phyloP scores from a whole-genome alignment of 768 basidiomycete genomes.

The Tylopilus balloui region DNA sequence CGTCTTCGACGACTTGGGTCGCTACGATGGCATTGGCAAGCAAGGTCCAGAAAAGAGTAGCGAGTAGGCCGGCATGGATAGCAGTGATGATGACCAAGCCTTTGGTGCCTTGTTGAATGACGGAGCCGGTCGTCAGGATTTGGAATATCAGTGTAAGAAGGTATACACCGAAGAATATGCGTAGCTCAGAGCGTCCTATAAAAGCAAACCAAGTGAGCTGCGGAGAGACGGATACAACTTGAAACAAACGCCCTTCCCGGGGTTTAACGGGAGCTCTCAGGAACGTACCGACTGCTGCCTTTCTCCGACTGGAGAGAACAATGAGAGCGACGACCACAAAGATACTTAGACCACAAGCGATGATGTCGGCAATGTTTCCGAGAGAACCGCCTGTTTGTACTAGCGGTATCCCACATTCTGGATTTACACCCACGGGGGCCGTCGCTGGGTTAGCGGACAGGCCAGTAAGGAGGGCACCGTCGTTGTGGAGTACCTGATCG shows the following conservation, averaged over 20 bases:
- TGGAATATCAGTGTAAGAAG: constrained; percentile 72
- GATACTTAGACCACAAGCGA: constrained; percentile 72
- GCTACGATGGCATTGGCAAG: constrained; percentile 73
- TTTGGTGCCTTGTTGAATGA: constrained; percentile 74
- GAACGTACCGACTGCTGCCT: constrained; percentile 81
- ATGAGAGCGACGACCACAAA: constrained; percentile 57
- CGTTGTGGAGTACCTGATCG: constrained; percentile 38
- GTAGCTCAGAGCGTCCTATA: constrained; percentile 65
- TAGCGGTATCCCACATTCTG: constrained; percentile 70
- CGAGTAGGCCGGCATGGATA: constrained; percentile 74
- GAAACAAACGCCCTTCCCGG: neutral
- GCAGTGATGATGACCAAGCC: constrained; percentile 67
- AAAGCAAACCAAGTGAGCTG: constrained; percentile 5
- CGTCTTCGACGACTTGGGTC: constrained; percentile 92
- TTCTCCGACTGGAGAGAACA: constrained; percentile 54
- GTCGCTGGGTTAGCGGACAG: constrained; percentile 40
- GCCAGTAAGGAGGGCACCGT: constrained; percentile 35
- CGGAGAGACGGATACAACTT: neutral
- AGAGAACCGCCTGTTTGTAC: constrained; percentile 54
- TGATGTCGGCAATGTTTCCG: constrained; percentile 84
- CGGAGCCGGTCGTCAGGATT: constrained; percentile 73
- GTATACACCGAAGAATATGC: constrained; percentile 61
- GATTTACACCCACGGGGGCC: constrained; percentile 82
- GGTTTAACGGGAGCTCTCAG: neutral
- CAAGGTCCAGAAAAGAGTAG: constrained; percentile 74